Percentiles rank a stretch among this genome's conserved stretches.
These are phyloP conservation scores for Phytophthora megakarya DNA, from an alignment of 352 stramenopile species.

Conservation along the genomic window DNA sequence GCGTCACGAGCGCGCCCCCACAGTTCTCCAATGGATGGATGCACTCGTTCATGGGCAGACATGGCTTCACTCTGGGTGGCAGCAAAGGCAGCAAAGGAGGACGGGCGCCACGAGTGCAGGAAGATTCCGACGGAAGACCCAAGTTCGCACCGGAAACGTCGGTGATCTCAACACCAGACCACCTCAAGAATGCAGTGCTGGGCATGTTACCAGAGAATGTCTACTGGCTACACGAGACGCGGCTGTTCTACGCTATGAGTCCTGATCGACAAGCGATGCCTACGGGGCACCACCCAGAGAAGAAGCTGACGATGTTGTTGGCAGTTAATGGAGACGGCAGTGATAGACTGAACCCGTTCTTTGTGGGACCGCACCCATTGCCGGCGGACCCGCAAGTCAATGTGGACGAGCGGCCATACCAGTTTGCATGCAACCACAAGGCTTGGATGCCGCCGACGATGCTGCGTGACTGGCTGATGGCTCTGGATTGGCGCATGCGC, in stretches of 20 bases:
- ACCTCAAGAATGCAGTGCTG: slow-evolving; percentile 53
- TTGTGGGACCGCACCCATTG: slow-evolving; percentile 53
- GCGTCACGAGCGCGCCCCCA: slow-evolving; percentile 44
- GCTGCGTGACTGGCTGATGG: slow-evolving; percentile 77
- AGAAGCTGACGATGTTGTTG: slow-evolving; percentile 64
- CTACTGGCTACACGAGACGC: slow-evolving; percentile 80
- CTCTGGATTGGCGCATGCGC: slow-evolving; percentile 81
- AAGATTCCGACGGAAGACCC: slow-evolving; percentile 31
- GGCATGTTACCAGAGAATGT: slow-evolving; percentile 59
- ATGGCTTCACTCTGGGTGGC: slow-evolving; percentile 59
- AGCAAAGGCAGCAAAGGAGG: slow-evolving; percentile 32
- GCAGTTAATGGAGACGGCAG: slow-evolving; percentile 72
- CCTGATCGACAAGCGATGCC: slow-evolving; percentile 38
- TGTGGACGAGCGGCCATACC: slow-evolving; percentile 40
- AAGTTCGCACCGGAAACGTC: slow-evolving; percentile 39
- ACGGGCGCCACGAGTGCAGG: slow-evolving; percentile 15
- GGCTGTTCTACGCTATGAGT: slow-evolving; percentile 53
- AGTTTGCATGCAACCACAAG: slow-evolving; percentile 74
- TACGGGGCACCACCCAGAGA: slow-evolving; percentile 35
- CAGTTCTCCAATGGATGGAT: slow-evolving; percentile 90
- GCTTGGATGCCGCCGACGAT: slow-evolving; percentile 76
- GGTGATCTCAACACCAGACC: slow-evolving; percentile 50
- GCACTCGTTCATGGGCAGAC: slow-evolving; percentile 79
- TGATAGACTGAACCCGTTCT: slow-evolving; percentile 72
- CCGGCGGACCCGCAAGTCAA: slow-evolving; percentile 10